Percentiles rank a stretch among this genome's conserved stretches.
phyloP scores from a whole-genome alignment of 257 asterid species.

The Anisodus tanguticus region DNA sequence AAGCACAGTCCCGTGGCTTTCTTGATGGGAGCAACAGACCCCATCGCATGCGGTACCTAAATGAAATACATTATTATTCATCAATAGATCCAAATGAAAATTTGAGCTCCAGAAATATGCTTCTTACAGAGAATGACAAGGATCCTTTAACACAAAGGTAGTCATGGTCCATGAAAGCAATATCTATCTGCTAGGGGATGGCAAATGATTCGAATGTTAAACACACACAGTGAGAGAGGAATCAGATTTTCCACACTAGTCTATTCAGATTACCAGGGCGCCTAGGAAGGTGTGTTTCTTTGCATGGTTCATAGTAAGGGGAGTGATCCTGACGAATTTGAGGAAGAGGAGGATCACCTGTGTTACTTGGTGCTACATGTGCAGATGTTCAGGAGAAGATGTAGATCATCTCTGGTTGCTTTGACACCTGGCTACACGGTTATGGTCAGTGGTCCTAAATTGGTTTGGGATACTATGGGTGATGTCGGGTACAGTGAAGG shows the following conservation, averaged over 20 bases:
- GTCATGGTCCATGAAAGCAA: conserved; percentile 7
- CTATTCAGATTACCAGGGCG: not conserved
- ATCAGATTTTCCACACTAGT: not conserved
- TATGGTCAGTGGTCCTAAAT: not conserved
- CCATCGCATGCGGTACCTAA: conserved; percentile 85
- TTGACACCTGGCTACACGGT: not conserved
- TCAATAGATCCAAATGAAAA: not conserved
- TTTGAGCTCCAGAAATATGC: not conserved
- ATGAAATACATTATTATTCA: conserved; percentile 5
- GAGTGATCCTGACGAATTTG: not conserved
- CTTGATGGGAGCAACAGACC: conserved; percentile 73
- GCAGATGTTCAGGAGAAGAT: not conserved
- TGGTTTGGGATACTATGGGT: conserved; percentile 3
- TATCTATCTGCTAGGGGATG: not conserved
- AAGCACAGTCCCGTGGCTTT: conserved; percentile 83
- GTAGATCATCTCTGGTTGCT: not conserved
- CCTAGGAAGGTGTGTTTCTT: conserved; percentile 8
- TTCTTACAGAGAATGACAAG: not conserved
- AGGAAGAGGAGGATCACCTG: not conserved
- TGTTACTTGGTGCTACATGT: not conserved
- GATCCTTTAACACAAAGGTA: conserved; percentile 6
- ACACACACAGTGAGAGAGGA: not conserved
- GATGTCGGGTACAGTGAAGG: not conserved
- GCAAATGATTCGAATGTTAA: not conserved
- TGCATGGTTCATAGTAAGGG: not conserved